Percentiles rank a stretch among this genome's conserved stretches.
Evolutionary conservation across 768 basidiomycete species (phyloP).

Genomic region (Amanita thiersii): DNA sequence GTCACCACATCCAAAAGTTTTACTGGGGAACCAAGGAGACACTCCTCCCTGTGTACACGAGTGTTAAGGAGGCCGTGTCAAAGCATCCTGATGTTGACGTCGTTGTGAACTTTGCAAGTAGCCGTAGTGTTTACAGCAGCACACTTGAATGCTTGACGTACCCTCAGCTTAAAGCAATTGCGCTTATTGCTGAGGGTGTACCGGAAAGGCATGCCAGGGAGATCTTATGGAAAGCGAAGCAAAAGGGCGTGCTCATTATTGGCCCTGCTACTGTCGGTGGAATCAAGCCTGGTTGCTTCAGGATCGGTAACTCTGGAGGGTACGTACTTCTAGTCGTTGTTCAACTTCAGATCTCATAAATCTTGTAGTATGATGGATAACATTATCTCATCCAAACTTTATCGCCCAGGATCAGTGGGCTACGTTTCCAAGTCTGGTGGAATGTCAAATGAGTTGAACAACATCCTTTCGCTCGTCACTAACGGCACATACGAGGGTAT

Average conservation of each 20-base stretch:
- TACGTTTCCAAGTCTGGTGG: conserved; percentile 99
- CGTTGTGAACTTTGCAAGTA: conserved; percentile 96
- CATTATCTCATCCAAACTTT: conserved; percentile 97
- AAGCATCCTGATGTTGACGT: conserved; percentile 98
- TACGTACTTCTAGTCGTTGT: conserved; percentile 24
- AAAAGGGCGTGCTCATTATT: conserved; percentile 81
- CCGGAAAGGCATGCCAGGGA: conserved; percentile 97
- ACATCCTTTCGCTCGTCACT: conserved; percentile 92
- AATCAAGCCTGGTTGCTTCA: conserved; percentile 99
- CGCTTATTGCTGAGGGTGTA: conserved; percentile 97
- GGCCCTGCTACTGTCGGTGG: conserved; percentile 99
- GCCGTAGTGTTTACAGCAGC: conserved; percentile 88
- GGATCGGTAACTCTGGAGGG: conserved; percentile 99
- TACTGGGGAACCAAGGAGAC: conserved; percentile 99
- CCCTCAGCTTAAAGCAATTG: conserved; percentile 54
- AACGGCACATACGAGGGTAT: conserved; percentile 99
- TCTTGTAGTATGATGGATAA: conserved; percentile 94
- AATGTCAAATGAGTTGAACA: conserved; percentile 99
- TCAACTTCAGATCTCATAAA: conserved; percentile 8
- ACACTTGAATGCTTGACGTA: conserved; percentile 84
- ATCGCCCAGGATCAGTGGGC: conserved; percentile 94
- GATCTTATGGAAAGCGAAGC: conserved; percentile 82
- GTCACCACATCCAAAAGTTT: conserved; percentile 99
- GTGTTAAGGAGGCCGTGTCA: conserved; percentile 79
- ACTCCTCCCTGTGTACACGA: conserved; percentile 94